Evolutionary conservation across 2,329 filamentous ascomycete species (phyloP).

Genomic region (Sporothrix pallida): DNA sequence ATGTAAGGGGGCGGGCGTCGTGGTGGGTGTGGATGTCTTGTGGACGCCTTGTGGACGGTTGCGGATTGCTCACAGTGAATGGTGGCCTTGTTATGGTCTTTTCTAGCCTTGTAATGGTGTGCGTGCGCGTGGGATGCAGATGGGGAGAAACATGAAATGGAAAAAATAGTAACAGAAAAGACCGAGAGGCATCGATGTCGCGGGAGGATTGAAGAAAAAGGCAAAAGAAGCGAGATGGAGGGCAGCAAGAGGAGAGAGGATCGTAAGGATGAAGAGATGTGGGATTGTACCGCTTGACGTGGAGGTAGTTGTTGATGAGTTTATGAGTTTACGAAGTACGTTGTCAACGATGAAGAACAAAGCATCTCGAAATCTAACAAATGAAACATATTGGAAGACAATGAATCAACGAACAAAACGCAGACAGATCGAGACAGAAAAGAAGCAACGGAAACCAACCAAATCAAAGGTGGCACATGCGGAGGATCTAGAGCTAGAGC

Average conservation of each 20-base stretch:
- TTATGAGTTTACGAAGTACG: no score
- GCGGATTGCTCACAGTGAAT: neutral
- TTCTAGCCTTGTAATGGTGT: neutral
- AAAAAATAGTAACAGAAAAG: neutral
- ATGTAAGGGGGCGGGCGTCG: conserved; percentile 1
- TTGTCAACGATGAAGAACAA: no score
- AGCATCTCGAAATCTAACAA: no score
- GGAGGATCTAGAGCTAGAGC: neutral
- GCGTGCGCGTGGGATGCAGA: conserved; percentile 19
- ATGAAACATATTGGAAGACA: neutral
- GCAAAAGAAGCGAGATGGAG: conserved; percentile 9
- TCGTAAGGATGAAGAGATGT: no score
- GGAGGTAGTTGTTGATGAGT: no score
- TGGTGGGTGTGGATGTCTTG: conserved; percentile 4
- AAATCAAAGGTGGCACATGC: neutral
- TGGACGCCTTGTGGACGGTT: neutral
- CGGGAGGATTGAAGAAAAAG: neutral
- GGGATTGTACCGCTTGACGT: neutral
- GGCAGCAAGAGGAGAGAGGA: neutral
- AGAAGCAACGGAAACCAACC: neutral
- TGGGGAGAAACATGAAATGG: conserved; percentile 21
- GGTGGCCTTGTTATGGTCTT: neutral
- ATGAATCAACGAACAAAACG: neutral
- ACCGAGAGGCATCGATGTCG: neutral
- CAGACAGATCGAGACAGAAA: neutral